Conservation (phyloP, 2,329 filamentous ascomycete species). For the Blastomyces gilchristii region DNA sequence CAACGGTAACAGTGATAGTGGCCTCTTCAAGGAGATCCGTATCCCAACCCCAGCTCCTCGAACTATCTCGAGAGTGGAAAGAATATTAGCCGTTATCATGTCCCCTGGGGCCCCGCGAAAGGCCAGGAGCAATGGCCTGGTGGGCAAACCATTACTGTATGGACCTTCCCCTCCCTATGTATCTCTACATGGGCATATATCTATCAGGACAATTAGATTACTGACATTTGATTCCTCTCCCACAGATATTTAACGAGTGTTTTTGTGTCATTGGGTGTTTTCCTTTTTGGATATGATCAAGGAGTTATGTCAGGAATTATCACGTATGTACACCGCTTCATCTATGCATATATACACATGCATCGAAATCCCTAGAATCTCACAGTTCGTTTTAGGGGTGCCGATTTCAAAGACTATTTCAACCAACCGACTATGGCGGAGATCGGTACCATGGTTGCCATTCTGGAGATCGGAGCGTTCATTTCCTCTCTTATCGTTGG, state of each 20-base stretch:
- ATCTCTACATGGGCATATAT: neutral
- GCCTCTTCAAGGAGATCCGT: conserved; percentile 46
- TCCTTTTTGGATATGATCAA: conserved; percentile 56
- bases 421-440: conserved; percentile 75
- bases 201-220: neutral
- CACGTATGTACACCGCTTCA: conserved; percentile 39
- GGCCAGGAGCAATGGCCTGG: conserved; percentile 75
- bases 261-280: conserved; percentile 53
- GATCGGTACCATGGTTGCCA: conserved; percentile 95
- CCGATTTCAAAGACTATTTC: conserved; percentile 86
- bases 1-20: conserved; percentile 10
- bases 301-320: conserved; percentile 61
- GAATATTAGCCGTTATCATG: conserved; percentile 74
- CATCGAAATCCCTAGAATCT: conserved; percentile 7
- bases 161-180: conserved; percentile 20
- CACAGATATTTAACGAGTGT: conserved; percentile 84
- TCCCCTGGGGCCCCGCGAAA: conserved; percentile 57
- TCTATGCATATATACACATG: neutral
- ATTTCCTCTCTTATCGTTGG: conserved; percentile 81
- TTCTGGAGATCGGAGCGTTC: conserved; percentile 86
- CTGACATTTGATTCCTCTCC: neutral
- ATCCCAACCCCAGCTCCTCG: conserved; percentile 60
- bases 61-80: conserved; percentile 56
- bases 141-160: conserved; percentile 88
- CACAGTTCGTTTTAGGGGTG: conserved; percentile 48